phyloP scores from a whole-genome alignment of 805 yeast genomes.

The Cyberlindnera bimundalis region DNA sequence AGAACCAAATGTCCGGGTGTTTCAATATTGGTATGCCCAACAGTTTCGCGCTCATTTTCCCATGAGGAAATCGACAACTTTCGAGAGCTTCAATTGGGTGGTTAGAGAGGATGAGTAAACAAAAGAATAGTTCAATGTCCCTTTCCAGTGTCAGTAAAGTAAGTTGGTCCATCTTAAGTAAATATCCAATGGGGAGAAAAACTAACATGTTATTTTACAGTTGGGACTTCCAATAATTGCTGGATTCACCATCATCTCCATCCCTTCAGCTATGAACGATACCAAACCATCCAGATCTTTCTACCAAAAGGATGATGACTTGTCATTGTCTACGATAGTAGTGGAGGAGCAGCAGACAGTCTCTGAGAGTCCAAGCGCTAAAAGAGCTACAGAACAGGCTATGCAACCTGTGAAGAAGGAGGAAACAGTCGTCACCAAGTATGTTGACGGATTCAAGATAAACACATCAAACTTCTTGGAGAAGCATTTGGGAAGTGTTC shows the following conservation, averaged over 20 bases:
- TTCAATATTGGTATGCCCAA: too few species aligned
- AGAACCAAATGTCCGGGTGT: too few species aligned
- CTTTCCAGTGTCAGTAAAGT: conserved; percentile 3
- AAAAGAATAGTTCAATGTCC: too few species aligned
- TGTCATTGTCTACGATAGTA: conserved; percentile 10
- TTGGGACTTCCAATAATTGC: conserved; percentile 21
- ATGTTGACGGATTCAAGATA: conserved; percentile 27
- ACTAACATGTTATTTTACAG: conserved; percentile 7
- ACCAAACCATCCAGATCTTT: conserved; percentile 26
- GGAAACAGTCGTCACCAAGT: conserved; percentile 16
- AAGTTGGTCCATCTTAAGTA: neutral
- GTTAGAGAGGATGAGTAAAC: too few species aligned
- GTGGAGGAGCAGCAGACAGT: conserved; percentile 8
- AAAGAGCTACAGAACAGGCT: conserved; percentile 5
- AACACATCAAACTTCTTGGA: conserved; percentile 25
- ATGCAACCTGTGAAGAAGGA: conserved; percentile 1
- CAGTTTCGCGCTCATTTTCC: too few species aligned
- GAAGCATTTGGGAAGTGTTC: conserved; percentile 15
- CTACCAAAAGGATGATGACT: conserved; percentile 21
- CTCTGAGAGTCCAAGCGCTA: conserved; percentile 3
- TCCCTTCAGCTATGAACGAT: conserved; percentile 42
- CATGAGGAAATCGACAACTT: too few species aligned
- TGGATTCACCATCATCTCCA: conserved; percentile 17
- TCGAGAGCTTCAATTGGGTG: neutral
- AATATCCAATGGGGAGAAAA: neutral